Evolutionary conservation across 2,329 filamentous ascomycete genomes (phyloP).

Genomic region (Knoxdaviesia proteae): DNA sequence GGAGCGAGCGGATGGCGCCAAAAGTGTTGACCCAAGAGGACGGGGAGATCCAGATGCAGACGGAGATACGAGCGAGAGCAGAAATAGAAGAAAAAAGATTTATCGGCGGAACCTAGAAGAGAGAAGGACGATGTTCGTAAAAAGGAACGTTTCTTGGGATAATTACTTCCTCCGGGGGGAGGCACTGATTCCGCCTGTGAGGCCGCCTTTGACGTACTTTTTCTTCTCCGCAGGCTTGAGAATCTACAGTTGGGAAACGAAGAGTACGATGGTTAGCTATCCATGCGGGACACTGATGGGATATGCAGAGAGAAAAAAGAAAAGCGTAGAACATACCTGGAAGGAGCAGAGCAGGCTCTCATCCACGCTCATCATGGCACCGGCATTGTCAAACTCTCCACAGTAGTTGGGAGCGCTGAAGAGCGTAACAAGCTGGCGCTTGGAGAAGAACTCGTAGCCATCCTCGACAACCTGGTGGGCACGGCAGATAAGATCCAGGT

Average conservation of each 20-base stretch:
- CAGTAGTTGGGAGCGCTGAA: conserved; percentile 99
- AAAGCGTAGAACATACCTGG: conserved; percentile 41
- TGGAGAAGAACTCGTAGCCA: conserved; percentile 98
- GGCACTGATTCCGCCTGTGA: conserved; percentile 28
- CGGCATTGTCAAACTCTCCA: conserved; percentile 97
- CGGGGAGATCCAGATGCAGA: background rate
- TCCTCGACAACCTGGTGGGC: conserved; percentile 98
- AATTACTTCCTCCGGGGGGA: conserved; percentile 6
- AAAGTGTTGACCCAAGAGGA: no score
- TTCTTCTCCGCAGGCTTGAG: conserved; percentile 99
- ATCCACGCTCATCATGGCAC: conserved; percentile 99
- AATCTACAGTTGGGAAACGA: conserved; percentile 35
- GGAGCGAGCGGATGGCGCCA: no score
- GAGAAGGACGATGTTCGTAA: conserved; percentile 46
- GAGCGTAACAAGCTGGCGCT: conserved; percentile 87
- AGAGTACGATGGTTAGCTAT: background rate
- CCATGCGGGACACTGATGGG: no score
- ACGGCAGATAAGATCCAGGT: conserved; percentile 98
- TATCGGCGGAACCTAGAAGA: conserved; percentile 88
- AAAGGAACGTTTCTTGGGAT: conserved; percentile 34
- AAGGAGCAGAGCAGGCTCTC: conserved; percentile 97
- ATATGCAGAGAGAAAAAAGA: background rate
- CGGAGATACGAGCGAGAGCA: background rate
- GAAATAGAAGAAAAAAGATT: conserved; percentile 12
- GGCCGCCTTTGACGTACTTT: conserved; percentile 81